phyloP scores from a whole-genome alignment of 805 yeast species.

The Kodamaea sagamina region DNA sequence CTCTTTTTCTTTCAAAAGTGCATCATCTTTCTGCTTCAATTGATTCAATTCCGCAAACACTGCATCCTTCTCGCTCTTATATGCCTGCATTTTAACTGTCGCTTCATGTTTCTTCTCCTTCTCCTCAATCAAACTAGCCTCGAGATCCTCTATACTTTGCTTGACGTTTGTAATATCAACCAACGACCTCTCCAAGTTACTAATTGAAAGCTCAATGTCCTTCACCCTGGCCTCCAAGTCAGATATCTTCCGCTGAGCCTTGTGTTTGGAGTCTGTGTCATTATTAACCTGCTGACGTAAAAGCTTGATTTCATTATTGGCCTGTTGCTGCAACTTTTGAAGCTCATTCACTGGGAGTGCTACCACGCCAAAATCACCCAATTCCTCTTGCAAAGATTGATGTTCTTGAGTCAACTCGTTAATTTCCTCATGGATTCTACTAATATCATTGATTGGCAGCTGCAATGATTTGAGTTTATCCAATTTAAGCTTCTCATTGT shows the following conservation, averaged over 20 bases:
- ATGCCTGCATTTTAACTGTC: slow-evolving; percentile 15
- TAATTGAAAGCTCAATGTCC: slow-evolving; percentile 53
- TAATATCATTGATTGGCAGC: slow-evolving; percentile 35
- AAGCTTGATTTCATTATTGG: slow-evolving; percentile 40
- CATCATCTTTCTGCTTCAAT: not conserved
- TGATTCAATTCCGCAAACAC: slow-evolving; percentile 12
- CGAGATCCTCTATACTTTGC: slow-evolving; percentile 38
- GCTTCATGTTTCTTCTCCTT: slow-evolving; percentile 12
- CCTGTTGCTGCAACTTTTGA: slow-evolving; percentile 44
- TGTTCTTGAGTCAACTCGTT: slow-evolving; percentile 27
- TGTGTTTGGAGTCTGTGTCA: slow-evolving; percentile 45
- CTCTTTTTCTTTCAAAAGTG: slow-evolving; percentile 1
- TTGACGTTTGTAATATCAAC: slow-evolving; percentile 47
- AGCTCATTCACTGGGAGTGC: slow-evolving; percentile 45
- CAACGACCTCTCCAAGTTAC: slow-evolving; percentile 53
- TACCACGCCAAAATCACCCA: slow-evolving; percentile 39
- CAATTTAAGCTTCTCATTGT: slow-evolving; percentile 5
- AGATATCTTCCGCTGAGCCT: slow-evolving; percentile 43
- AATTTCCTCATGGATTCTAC: slow-evolving; percentile 34
- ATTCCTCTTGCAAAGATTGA: slow-evolving; percentile 30
- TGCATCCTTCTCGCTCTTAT: slow-evolving; percentile 16
- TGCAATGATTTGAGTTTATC: slow-evolving; percentile 22
- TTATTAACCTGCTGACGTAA: slow-evolving; percentile 37
- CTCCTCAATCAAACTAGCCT: slow-evolving; percentile 12
- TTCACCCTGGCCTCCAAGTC: slow-evolving; percentile 52